These are phyloP conservation scores for Lolium rigidum DNA, from an alignment of 176 grass and related monocot species.

Conservation along the genomic window DNA sequence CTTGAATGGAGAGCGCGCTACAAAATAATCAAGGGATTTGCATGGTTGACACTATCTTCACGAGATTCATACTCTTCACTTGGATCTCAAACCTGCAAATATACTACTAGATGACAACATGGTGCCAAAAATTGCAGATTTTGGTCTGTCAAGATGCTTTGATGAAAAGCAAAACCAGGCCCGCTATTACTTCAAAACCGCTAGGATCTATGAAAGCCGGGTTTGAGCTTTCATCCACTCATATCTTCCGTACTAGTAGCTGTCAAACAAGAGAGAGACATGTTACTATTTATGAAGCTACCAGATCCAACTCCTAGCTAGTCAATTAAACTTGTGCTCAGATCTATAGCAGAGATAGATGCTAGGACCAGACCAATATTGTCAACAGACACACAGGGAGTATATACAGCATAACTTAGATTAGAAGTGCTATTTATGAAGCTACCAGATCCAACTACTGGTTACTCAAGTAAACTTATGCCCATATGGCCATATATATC, in stretches of 20 bases:
- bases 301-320: not conserved
- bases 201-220: not conserved
- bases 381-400: too few species aligned
- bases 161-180: conserved; percentile 22
- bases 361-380: not conserved
- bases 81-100: conserved; percentile 32
- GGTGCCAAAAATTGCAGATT: conserved; percentile 28
- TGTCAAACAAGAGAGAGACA: not conserved
- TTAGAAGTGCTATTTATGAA: not conserved
- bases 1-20: not conserved
- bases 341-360: not conserved
- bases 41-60: not conserved
- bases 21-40: conserved; percentile 27
- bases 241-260: not conserved
- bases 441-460: not conserved
- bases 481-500: not conserved
- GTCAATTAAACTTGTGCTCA: not conserved
- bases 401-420: too few species aligned
- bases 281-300: not conserved
- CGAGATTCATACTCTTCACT: not conserved
- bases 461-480: not conserved
- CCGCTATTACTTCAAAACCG: not conserved
- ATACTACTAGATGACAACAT: conserved; percentile 33
- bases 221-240: not conserved
- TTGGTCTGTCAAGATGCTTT: conserved; percentile 26